Base-by-base conservation (phyloP, 352 stramenopile genomes). In the Lagenidium giganteum region DNA sequence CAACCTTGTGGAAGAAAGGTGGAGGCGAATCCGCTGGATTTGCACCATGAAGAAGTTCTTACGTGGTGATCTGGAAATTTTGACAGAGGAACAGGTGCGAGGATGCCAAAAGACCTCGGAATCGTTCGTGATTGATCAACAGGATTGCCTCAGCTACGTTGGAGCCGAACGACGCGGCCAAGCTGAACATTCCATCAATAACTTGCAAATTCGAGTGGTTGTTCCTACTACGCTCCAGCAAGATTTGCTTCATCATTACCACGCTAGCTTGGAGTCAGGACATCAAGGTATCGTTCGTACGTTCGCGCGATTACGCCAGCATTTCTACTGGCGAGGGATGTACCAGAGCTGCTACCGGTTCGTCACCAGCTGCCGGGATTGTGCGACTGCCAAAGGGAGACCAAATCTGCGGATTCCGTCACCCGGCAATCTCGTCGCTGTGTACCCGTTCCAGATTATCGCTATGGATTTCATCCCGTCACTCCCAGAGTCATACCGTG, bases 181-280 rank as follows among this genome's bases (percentile, higher is more conserved):
- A 40, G 2, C 33, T n/a, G n/a, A n/a, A n/a, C n/a, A n/a, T n/a
- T n/a, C n/a, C n/a, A n/a, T n/a, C n/a, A n/a, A n/a, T n/a, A n/a
- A n/a, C n/a, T n/a, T n/a, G n/a, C n/a, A n/a, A n/a, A n/a, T n/a
- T n/a, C n/a, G n/a, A n/a, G n/a, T n/a, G n/a, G 51, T 60, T 5
- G n/a, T 54, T 1, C 43, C 44, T 0, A 50, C 36, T 2, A 60
- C 51, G 12, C 30, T 60, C 9, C 9, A 31, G 17, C 5, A 24
- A 13, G 51, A 60, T n/a, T 16, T 60, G 8, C 31, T 60, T 1
- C 43, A 53, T 9, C 47, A 62, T 16, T 62, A 56, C n/a, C 53
- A 62, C 18, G 7, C 14, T 4, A 65, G 49, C 25, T 36, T 64
- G 1, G 22, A 29, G 2, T 44, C 49, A 4, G 56, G 45, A 4